Percentiles rank a stretch among this genome's conserved stretches.
phyloP scores from a whole-genome alignment of 2,329 filamentous ascomycete species.

The Penicillium sp. region DNA sequence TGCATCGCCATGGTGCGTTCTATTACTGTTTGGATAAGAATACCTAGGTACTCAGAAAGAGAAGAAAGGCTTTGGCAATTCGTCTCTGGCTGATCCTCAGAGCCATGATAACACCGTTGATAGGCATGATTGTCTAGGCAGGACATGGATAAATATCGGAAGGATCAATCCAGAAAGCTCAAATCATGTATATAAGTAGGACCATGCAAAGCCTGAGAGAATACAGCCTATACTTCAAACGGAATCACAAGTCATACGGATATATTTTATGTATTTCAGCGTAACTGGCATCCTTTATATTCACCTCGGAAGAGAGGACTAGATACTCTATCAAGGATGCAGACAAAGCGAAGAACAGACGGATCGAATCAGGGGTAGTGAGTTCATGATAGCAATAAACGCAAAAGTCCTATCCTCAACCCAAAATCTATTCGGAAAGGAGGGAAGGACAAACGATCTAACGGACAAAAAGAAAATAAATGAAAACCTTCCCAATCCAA shows the following conservation, averaged over 20 bases:
- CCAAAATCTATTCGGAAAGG: slow-evolving; percentile 2
- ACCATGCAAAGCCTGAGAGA: background rate
- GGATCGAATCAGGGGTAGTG: slow-evolving; percentile 7
- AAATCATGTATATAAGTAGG: background rate
- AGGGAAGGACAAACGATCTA: slow-evolving; percentile 8
- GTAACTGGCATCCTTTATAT: slow-evolving; percentile 6
- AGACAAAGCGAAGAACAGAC: slow-evolving; percentile 5
- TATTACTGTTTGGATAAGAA: background rate
- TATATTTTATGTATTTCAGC: background rate
- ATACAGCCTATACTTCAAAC: background rate
- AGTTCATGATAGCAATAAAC: slow-evolving; percentile 5
- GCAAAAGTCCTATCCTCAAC: background rate
- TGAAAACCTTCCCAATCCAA: slow-evolving; percentile 10
- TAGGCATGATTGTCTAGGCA: too few species aligned
- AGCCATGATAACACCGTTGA: too few species aligned
- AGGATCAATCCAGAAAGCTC: background rate
- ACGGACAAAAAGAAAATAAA: slow-evolving; percentile 6
- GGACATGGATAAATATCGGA: too few species aligned
- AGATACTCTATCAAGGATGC: slow-evolving; percentile 7
- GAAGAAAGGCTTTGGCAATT: background rate
- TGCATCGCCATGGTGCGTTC: background rate
- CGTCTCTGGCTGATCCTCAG: background rate
- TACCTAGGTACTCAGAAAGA: background rate
- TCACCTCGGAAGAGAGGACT: slow-evolving; percentile 6
- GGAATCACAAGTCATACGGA: background rate